Evolutionary conservation across 2,329 filamentous ascomycete species (phyloP), one percentile per base, ranked within the genome.

Genomic region (Diaporthe longicolla): DNA sequence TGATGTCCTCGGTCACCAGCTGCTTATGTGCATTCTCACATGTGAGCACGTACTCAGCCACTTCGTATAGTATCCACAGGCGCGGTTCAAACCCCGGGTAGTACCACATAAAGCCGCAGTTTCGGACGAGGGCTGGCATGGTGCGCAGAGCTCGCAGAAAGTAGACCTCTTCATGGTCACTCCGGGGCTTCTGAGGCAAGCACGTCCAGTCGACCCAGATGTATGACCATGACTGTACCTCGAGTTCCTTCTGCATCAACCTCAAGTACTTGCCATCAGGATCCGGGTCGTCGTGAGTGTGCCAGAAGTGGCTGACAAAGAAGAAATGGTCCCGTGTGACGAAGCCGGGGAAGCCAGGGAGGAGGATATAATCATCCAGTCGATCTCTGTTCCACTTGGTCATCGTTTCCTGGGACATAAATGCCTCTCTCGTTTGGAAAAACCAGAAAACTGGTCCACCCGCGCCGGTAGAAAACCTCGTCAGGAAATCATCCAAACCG

Each of bases 291-390:
- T 26, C 11, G 2, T 61, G 35, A 17, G 35, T 40, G n/a, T 61
- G 57, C 57, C 57, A 61, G 35, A 43, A 61, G 29, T 61, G 57
- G 57, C 57, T 61, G n/a, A 61, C 35, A 24, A 61, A 61, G 57
- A 61, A 61, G 4, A 35, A 61, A 4, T 61, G n/a, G 4, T n/a
- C n/a, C 7, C 57, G 35, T 9, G n/a, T 43, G 58, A 61, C 58
- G 21, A 61, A 61, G 24, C 24, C 58, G 11, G 40, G 15, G 58
- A 10, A 45, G 8, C n/a, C 58, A 7, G 58, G 58, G 21, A 43
- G 13, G 9, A 61, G 37, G 9, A 43, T 29, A 40, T 61, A 29
- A 17, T 61, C 37, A 43, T 45, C 58, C 17, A 61, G 15, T 26
- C 37, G 37, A 26, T 29, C n/a, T 17, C 58, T 61, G 37, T 35